Evolutionary conservation across 768 basidiomycete species (phyloP).

Genomic region (Phanerochaete carnosa): DNA sequence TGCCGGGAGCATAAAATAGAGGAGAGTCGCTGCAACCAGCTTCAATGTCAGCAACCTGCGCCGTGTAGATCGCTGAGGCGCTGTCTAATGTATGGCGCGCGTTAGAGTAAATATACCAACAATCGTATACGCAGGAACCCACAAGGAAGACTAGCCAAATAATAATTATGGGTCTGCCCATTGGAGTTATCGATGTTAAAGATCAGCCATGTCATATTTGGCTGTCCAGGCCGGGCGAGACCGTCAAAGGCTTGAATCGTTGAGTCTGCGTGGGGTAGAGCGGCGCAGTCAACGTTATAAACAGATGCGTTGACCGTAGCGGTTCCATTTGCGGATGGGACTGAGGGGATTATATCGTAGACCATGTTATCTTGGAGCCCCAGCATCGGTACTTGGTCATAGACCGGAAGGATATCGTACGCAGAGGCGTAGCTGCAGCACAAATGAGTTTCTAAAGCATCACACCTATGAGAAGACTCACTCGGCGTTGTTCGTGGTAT

Average conservation of each 20-base stretch:
- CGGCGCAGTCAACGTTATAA: neutral
- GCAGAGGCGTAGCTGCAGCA: neutral
- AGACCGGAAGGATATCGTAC: neutral
- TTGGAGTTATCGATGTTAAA: neutral
- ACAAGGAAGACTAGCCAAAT: neutral
- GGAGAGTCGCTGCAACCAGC: neutral
- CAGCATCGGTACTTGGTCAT: neutral
- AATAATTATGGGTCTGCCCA: neutral
- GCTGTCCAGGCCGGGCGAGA: neutral
- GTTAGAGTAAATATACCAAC: no score
- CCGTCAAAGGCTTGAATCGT: neutral
- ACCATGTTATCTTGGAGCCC: constrained; percentile 2
- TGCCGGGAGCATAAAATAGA: neutral
- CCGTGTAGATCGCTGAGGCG: neutral
- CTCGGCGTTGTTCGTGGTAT: neutral
- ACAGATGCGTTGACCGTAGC: neutral
- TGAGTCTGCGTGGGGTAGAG: neutral
- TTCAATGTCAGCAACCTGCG: neutral
- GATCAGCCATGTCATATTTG: neutral
- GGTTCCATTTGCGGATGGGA: neutral
- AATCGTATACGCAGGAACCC: no score
- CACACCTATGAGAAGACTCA: neutral
- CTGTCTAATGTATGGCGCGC: neutral
- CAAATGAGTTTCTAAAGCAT: neutral
- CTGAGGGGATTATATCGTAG: neutral